A percentile compares a stretch with the other conserved stretches of the same genome.
These are phyloP conservation scores for Debaryomyces maramus DNA, from an alignment of 805 yeast genomes.

Conservation along the genomic window DNA sequence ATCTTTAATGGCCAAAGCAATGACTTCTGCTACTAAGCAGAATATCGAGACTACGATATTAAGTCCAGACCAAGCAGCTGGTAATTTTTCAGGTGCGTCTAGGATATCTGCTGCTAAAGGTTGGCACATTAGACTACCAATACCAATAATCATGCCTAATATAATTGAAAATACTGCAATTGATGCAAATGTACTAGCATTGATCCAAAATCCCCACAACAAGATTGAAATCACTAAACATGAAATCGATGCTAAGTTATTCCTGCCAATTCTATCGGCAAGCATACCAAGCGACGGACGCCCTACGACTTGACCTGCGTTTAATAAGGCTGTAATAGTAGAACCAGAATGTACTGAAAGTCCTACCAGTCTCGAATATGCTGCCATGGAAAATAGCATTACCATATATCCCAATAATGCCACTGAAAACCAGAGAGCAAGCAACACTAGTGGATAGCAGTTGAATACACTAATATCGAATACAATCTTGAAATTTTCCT, in stretches of 20 bases:
- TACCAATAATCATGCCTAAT: slow-evolving; percentile 33
- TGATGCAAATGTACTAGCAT: slow-evolving; percentile 31
- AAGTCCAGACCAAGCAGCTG: slow-evolving; percentile 42
- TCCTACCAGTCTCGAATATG: slow-evolving; percentile 48
- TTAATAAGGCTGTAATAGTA: slow-evolving; percentile 34
- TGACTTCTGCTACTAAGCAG: slow-evolving; percentile 51
- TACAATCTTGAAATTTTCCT: slow-evolving; percentile 15
- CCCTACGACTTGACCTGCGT: slow-evolving; percentile 49
- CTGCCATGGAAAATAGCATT: slow-evolving; percentile 36
- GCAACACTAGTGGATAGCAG: slow-evolving; percentile 20
- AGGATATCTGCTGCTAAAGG: slow-evolving; percentile 26
- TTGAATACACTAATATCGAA: slow-evolving; percentile 33
- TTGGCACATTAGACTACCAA: slow-evolving; percentile 26
- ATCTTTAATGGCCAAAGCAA: slow-evolving; percentile 49
- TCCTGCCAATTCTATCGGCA: slow-evolving; percentile 50
- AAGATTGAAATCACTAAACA: slow-evolving; percentile 25
- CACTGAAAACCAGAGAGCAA: slow-evolving; percentile 37
- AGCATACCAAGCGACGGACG: slow-evolving; percentile 48
- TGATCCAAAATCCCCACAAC: slow-evolving; percentile 39
- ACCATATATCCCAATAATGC: slow-evolving; percentile 39
- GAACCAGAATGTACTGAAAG: slow-evolving; percentile 32
- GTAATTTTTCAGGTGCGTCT: slow-evolving; percentile 22
- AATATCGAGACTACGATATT: slow-evolving; percentile 33
- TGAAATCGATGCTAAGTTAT: slow-evolving; percentile 30
- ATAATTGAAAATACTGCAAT: slow-evolving; percentile 30